A percentile compares a stretch with the other conserved stretches of the same genome.
phyloP scores from a whole-genome alignment of 2,329 filamentous ascomycete species.

The Arthrobotrys megalospora region DNA sequence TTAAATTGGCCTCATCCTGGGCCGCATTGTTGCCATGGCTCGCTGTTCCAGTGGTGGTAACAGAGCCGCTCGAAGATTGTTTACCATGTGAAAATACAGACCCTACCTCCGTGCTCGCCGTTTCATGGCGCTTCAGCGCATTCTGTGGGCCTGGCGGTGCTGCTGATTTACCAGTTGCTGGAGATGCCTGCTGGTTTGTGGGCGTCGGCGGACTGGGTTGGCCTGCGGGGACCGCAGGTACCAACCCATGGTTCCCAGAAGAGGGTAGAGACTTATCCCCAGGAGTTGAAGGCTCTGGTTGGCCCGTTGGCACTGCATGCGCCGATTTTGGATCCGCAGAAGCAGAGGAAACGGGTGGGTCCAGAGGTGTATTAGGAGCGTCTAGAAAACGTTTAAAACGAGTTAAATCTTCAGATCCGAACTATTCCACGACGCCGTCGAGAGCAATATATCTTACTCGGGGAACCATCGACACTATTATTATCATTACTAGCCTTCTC shows the following conservation, averaged over 20 bases:
- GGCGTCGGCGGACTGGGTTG: neutral
- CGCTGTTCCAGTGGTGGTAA: neutral
- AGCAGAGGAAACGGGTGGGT: neutral
- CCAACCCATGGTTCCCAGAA: no score
- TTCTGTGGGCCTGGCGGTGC: neutral
- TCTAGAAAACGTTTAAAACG: neutral
- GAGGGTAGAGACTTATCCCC: neutral
- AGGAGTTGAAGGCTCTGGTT: neutral
- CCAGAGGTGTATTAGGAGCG: neutral
- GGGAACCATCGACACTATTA: no score
- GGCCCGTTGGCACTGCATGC: neutral
- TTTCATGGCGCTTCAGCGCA: neutral
- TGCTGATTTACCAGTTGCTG: neutral
- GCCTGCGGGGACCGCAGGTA: no score
- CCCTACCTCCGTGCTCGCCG: neutral
- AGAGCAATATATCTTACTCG: conserved; percentile 7
- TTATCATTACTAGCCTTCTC: neutral
- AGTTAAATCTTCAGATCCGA: neutral
- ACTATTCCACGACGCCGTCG: neutral
- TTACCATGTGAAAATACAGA: conserved; percentile 1
- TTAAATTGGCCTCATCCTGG: neutral
- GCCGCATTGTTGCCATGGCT: neutral
- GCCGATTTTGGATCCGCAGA: neutral
- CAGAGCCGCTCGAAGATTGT: conserved; percentile 5
- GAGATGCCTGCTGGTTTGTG: neutral